Percentiles rank a stretch among this genome's conserved stretches.
Evolutionary conservation across 768 basidiomycete genomes (phyloP).

Genomic region (Leucosporidium yakuticum): DNA sequence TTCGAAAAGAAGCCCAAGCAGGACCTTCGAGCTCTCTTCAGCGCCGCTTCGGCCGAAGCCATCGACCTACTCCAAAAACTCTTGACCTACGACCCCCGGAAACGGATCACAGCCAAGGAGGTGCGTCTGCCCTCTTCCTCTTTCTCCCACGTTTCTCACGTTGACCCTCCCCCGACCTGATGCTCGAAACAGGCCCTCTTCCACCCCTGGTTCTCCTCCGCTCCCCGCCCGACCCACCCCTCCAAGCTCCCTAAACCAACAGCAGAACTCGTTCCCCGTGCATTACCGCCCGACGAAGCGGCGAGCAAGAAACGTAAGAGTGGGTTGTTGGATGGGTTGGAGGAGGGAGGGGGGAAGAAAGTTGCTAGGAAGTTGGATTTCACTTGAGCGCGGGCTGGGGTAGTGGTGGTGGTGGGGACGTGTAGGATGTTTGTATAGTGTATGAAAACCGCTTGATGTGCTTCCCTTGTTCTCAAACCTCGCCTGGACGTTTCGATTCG

Average conservation of each 20-base stretch:
- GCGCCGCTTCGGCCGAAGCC: slow-evolving; percentile 78
- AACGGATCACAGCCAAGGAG: slow-evolving; percentile 70
- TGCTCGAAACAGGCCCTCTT: slow-evolving; percentile 58
- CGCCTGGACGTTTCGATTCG: no score
- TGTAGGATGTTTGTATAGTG: no score
- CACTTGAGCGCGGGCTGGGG: slow-evolving; percentile 1
- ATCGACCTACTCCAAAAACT: slow-evolving; percentile 74
- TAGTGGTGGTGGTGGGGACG: background rate
- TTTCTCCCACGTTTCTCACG: background rate
- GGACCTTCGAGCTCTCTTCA: slow-evolving; percentile 78
- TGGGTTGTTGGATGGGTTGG: slow-evolving; percentile 5
- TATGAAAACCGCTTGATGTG: no score
- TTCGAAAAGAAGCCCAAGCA: slow-evolving; percentile 80
- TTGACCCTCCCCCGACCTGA: slow-evolving; percentile 1
- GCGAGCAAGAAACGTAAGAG: background rate
- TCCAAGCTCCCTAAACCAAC: slow-evolving; percentile 71
- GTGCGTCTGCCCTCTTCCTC: slow-evolving; percentile 48
- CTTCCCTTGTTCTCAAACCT: no score
- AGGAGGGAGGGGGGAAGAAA: slow-evolving; percentile 25
- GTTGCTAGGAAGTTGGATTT: slow-evolving; percentile 32
- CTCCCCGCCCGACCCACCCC: slow-evolving; percentile 63
- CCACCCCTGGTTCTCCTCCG: slow-evolving; percentile 70
- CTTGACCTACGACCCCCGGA: slow-evolving; percentile 76
- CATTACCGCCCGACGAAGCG: slow-evolving; percentile 44
- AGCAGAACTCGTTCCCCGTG: slow-evolving; percentile 50